Conservation (phyloP, 805 yeast genomes). For the Saccharomycopsis schoenii region DNA sequence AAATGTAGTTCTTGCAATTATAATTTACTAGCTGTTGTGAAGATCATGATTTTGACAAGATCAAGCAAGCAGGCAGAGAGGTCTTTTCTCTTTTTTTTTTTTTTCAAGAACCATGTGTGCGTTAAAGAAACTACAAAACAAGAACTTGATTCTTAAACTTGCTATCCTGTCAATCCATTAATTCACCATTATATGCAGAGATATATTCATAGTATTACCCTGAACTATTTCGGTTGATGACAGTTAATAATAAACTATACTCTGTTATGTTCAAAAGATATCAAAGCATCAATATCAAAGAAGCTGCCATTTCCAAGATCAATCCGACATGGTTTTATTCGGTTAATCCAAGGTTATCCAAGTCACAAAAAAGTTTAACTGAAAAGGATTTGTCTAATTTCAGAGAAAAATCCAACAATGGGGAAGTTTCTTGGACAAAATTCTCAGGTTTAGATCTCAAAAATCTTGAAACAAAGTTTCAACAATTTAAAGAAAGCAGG, state of each 20-base stretch:
- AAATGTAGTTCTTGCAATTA: too few relatives aligned
- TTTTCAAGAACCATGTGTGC: too few relatives aligned
- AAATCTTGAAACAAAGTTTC: slow-evolving; percentile 44
- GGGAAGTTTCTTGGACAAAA: slow-evolving; percentile 43
- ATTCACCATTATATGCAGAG: too few relatives aligned
- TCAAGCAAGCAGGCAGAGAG: too few relatives aligned
- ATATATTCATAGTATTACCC: too few relatives aligned
- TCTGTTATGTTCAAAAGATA: not conserved
- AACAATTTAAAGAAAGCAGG: not conserved
- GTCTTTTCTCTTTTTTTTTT: too few relatives aligned
- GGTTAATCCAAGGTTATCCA: slow-evolving; percentile 55
- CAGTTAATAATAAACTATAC: not conserved
- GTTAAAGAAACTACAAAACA: too few relatives aligned
- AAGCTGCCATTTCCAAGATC: not conserved
- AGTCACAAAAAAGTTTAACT: slow-evolving; percentile 39
- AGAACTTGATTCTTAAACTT: too few relatives aligned
- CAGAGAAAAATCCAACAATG: slow-evolving; percentile 7
- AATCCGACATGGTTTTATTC: slow-evolving; percentile 66
- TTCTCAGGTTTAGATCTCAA: slow-evolving; percentile 56
- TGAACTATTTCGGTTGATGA: not conserved
- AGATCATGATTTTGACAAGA: too few relatives aligned
- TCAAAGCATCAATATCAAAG: not conserved
- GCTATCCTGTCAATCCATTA: too few relatives aligned
- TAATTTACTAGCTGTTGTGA: too few relatives aligned
- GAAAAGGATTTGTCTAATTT: slow-evolving; percentile 31